A percentile compares a stretch with the other conserved stretches of the same genome.
These are phyloP conservation scores for Coccinonectria pachysandricola DNA, from an alignment of 2,329 filamentous ascomycete genomes.

Conservation along the genomic window DNA sequence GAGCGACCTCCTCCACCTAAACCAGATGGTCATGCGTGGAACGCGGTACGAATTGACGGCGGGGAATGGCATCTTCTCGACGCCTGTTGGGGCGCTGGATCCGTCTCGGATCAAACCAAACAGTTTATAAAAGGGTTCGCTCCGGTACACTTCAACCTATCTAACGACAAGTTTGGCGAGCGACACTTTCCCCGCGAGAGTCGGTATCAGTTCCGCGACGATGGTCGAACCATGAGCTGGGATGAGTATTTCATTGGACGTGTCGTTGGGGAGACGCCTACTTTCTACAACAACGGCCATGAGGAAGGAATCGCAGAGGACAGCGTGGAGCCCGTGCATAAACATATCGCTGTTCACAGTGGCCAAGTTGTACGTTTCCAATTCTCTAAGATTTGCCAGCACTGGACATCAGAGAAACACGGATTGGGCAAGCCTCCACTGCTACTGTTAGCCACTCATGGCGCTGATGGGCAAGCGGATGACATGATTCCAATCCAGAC, in stretches of 20 bases:
- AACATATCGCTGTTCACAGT: slow-evolving; percentile 50
- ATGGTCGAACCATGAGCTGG: slow-evolving; percentile 61
- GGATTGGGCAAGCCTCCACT: slow-evolving; percentile 57
- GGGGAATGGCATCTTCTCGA: slow-evolving; percentile 89
- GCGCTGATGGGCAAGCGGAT: slow-evolving; percentile 54
- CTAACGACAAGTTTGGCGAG: slow-evolving; percentile 72
- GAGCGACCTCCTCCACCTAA: slow-evolving; percentile 54
- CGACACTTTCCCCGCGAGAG: slow-evolving; percentile 67
- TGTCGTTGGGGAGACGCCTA: slow-evolving; percentile 35
- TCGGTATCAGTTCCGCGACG: slow-evolving; percentile 61
- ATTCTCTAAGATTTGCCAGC: slow-evolving; percentile 68
- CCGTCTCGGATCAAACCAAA: slow-evolving; percentile 41
- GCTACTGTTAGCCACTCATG: slow-evolving; percentile 58
- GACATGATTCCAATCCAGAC: slow-evolving; percentile 62
- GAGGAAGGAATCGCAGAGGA: slow-evolving; percentile 44
- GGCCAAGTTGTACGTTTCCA: slow-evolving; percentile 59
- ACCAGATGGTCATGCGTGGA: slow-evolving; percentile 74
- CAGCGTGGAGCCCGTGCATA: slow-evolving; percentile 45
- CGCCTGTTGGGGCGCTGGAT: slow-evolving; percentile 84
- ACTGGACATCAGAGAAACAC: slow-evolving; percentile 66
- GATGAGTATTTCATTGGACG: slow-evolving; percentile 69
- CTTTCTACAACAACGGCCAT: slow-evolving; percentile 33
- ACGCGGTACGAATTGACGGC: slow-evolving; percentile 77
- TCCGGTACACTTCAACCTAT: slow-evolving; percentile 46
- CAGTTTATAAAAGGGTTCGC: slow-evolving; percentile 60